Evolutionary conservation across 2,329 filamentous ascomycete genomes (phyloP).

Genomic region (Colletotrichum neosansevieriae): DNA sequence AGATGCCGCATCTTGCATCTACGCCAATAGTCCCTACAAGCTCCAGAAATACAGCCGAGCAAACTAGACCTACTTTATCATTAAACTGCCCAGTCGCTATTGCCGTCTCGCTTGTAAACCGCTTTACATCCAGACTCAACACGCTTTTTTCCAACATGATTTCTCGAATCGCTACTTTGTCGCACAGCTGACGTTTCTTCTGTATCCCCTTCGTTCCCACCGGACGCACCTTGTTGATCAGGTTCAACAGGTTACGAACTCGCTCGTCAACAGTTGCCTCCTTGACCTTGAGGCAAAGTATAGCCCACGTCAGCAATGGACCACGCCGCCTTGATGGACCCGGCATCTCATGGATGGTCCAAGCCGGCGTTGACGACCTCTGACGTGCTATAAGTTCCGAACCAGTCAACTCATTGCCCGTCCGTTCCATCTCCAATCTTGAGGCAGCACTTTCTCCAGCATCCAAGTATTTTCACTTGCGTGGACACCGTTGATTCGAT

Average conservation of each 20-base stretch:
- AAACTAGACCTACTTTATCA: no score
- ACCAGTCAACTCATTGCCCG: constrained; percentile 68
- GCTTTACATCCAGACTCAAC: no score
- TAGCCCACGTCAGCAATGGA: constrained; percentile 61
- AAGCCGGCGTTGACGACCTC: constrained; percentile 63
- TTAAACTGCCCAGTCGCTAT: no score
- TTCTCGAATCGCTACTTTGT: no score
- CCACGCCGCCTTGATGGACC: constrained; percentile 64
- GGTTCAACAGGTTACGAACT: constrained; percentile 66
- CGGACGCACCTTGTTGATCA: constrained; percentile 51
- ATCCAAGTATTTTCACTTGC: constrained; percentile 56
- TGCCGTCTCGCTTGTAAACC: no score
- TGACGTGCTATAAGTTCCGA: constrained; percentile 66
- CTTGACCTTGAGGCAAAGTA: constrained; percentile 66
- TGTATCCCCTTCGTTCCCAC: constrained; percentile 42
- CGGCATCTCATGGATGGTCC: constrained; percentile 71
- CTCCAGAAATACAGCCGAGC: no score
- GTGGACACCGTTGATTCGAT: constrained; percentile 51
- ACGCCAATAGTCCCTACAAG: no score
- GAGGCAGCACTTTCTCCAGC: constrained; percentile 62
- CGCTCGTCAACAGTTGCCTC: constrained; percentile 67
- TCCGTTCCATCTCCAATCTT: constrained; percentile 69
- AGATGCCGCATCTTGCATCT: no score
- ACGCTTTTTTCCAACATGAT: no score
- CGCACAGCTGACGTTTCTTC: constrained; percentile 47